phyloP scores from a whole-genome alignment of 257 asterid species.

The Lithospermum erythrorhizon region DNA sequence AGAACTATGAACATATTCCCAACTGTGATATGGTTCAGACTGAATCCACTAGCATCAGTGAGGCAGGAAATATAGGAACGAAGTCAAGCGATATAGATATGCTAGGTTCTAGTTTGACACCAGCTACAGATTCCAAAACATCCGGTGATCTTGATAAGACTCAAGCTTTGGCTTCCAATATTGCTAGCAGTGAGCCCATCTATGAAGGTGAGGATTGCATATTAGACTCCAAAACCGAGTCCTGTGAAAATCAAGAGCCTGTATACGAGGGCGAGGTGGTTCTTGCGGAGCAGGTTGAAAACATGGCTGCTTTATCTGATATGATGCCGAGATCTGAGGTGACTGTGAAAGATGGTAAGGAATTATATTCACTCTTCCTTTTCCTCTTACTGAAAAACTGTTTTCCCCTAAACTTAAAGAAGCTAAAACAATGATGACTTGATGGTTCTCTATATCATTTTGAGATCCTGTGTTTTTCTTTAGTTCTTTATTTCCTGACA shows the following conservation, averaged over 20 bases:
- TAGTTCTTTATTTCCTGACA: background rate
- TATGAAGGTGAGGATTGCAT: constrained; percentile 94
- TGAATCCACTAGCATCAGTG: constrained; percentile 23
- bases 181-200: constrained; percentile 54
- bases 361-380: background rate
- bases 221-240: constrained; percentile 42
- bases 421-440: background rate
- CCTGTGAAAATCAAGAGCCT: constrained; percentile 58
- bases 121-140: constrained; percentile 30
- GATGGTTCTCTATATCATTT: constrained; percentile 2
- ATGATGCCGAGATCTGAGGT: constrained; percentile 29
- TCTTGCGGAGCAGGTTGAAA: constrained; percentile 66
- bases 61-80: constrained; percentile 18
- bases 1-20: constrained; percentile 18
- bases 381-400: background rate
- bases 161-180: constrained; percentile 30
- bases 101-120: constrained; percentile 22
- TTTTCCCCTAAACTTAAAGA: background rate
- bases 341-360: constrained; percentile 59
- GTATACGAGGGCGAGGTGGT: constrained; percentile 91
- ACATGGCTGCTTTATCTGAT: constrained; percentile 19
- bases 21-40: constrained; percentile 18
- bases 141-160: constrained; percentile 28
- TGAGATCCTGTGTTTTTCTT: background rate
- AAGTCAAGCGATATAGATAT: constrained; percentile 25